Percentiles rank a stretch among this genome's conserved stretches.
Conservation (phyloP, 768 basidiomycete species). For the Lactarius deliciosus region DNA sequence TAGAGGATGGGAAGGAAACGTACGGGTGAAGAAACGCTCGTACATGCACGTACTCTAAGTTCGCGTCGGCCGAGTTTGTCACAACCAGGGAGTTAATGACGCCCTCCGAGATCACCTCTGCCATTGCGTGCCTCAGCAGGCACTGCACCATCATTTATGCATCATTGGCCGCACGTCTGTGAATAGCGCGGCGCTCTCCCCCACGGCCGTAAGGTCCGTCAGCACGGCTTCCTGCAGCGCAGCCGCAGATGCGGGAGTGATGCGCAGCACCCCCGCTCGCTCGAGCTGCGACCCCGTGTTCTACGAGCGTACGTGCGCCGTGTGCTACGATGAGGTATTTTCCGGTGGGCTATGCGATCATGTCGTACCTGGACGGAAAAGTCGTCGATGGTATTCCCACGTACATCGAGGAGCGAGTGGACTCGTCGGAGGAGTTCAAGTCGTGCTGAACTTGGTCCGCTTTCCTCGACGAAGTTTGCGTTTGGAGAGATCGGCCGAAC, state of each 20-base stretch:
- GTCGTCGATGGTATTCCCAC: slow-evolving; percentile 73
- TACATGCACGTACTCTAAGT: slow-evolving; percentile 80
- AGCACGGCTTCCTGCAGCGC: slow-evolving; percentile 59
- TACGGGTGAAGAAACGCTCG: slow-evolving; percentile 82
- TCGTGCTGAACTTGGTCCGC: not conserved
- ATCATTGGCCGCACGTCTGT: slow-evolving; percentile 50
- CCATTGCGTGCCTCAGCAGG: slow-evolving; percentile 76
- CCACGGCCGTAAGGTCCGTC: slow-evolving; percentile 53
- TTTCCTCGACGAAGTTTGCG: not conserved
- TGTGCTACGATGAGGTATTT: not conserved
- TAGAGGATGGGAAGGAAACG: slow-evolving; percentile 35
- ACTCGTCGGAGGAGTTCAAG: slow-evolving; percentile 29
- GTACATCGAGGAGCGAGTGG: slow-evolving; percentile 38
- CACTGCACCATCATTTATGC: slow-evolving; percentile 76
- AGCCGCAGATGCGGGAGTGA: slow-evolving; percentile 52
- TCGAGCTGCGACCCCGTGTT: slow-evolving; percentile 68
- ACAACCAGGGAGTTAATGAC: slow-evolving; percentile 84
- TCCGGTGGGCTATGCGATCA: not conserved
- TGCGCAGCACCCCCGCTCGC: slow-evolving; percentile 63
- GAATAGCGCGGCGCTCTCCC: slow-evolving; percentile 38
- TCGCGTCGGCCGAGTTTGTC: slow-evolving; percentile 82
- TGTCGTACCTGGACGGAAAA: slow-evolving; percentile 74
- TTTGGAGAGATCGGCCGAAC: not conserved
- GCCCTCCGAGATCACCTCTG: slow-evolving; percentile 73
- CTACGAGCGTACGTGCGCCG: slow-evolving; percentile 39